Evolutionary conservation across 1,284 basidiomycete genomes (phyloP), one percentile per base, ranked within the genome.

Genomic region (Boletus chippewaensis): DNA sequence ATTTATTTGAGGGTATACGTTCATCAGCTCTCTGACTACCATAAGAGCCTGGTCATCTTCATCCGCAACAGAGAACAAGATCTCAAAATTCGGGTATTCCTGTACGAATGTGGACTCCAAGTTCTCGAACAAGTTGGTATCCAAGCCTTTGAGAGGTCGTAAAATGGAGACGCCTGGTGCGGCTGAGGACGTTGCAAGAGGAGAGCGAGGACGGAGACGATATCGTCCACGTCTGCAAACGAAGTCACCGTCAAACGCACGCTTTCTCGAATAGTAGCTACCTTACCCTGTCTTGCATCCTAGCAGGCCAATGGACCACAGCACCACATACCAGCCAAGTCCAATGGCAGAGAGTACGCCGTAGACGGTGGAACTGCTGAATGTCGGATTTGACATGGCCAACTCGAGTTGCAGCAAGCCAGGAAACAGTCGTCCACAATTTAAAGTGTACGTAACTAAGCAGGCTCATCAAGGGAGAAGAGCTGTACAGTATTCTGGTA

Each of bases 61-160:
- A 49, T 89, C 81, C 32, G 90, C 91, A 11, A 96, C 83, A 32
- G 87, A 91, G 54, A 95, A 83, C 43, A 96, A 74, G 49, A 97
- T 81, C 67, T 96, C 93, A 62, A 83, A 94, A 56, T 87, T 87
- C 0, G 87, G 81, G 66, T 95, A 95, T 57, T 93, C 86, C 62
- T 95, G 91, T 29, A 73, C 76, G 71, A 96, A 95, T 0, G 89
- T 88, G 5, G 91, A 91, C 69, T 95, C 91, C 41, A 97, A 74
- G 64, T 95, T 95, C 71, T 94, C 91, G 69, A 89, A 95, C 20
- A 97, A 76, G 66, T 96, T 96, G 55, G 85, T 81, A 69, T 97
- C 94, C 35, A 97, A 76, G 9, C 94, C 95, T 68, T 93, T 93
- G 40, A 97, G 74, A 11, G 94, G 94, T 45, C 94, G 81, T 50